Conservation (phyloP, 2,329 filamentous ascomycete species). For the Xylaria sp. region DNA sequence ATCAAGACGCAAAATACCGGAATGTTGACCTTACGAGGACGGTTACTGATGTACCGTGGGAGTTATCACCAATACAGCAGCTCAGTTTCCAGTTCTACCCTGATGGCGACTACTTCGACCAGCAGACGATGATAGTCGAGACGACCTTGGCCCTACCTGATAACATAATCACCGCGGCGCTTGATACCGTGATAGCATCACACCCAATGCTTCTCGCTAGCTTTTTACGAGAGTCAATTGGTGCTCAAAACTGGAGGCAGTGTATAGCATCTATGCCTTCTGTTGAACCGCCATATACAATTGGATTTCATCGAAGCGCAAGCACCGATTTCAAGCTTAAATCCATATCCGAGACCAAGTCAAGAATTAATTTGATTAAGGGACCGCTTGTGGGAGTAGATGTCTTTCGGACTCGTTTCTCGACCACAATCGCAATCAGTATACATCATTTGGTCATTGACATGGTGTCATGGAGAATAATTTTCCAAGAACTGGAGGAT, state of each 20-base stretch:
- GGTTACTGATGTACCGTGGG: conserved; percentile 7
- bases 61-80: conserved; percentile 26
- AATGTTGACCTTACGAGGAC: conserved; percentile 13
- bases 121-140: conserved; percentile 23
- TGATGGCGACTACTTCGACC: conserved; percentile 23
- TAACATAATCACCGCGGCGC: conserved; percentile 8
- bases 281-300: conserved; percentile 2
- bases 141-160: conserved; percentile 20
- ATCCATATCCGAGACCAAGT: conserved; percentile 12
- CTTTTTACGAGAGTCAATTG: conserved; percentile 14
- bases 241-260: conserved; percentile 8
- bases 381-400: conserved; percentile 16
- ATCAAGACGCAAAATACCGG: conserved; percentile 5
- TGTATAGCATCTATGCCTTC: conserved; percentile 11
- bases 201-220: conserved; percentile 12
- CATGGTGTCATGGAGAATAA: conserved; percentile 23
- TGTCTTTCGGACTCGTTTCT: conserved; percentile 9
- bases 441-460: conserved; percentile 27
- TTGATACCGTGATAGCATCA: neutral
- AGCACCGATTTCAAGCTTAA: conserved; percentile 9
- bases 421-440: conserved; percentile 14
- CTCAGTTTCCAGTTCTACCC: conserved; percentile 26
- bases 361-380: conserved; percentile 5
- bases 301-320: conserved; percentile 11
- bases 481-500: conserved; percentile 28